A percentile compares a stretch with the other conserved stretches of the same genome.
phyloP scores from a whole-genome alignment of 495 filamentous ascomycete genomes.

The Trichoderma erinaceum region DNA sequence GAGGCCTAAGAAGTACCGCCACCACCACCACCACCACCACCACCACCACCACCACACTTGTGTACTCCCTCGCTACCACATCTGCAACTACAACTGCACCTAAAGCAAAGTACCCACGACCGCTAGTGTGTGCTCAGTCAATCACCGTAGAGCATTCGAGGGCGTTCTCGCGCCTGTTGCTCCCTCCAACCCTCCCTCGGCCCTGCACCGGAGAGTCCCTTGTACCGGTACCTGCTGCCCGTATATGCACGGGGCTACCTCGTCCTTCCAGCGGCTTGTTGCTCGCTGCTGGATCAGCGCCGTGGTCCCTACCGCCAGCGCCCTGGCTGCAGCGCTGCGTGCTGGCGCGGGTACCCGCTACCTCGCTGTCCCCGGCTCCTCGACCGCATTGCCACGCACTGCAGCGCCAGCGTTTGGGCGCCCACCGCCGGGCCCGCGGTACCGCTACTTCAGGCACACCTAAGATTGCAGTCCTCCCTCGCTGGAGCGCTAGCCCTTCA shows the following conservation, averaged over 20 bases:
- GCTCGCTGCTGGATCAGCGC: background rate
- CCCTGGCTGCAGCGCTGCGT: background rate
- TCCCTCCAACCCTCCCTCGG: slow-evolving; percentile 1
- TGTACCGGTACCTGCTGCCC: background rate
- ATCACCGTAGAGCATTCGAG: no score
- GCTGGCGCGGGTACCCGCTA: slow-evolving; percentile 2
- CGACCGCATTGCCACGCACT: slow-evolving; percentile 1
- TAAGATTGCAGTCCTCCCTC: slow-evolving; percentile 14
- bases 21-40: no score
- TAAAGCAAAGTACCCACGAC: no score
- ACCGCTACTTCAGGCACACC: slow-evolving; percentile 13
- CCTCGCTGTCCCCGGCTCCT: background rate
- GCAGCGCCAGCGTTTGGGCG: background rate
- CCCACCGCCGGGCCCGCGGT: slow-evolving; percentile 3
- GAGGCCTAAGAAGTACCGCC: no score
- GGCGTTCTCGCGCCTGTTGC: no score
- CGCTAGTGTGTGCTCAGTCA: no score
- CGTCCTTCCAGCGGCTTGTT: background rate
- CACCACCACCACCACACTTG: no score
- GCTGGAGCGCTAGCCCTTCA: slow-evolving; percentile 12
- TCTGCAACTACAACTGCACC: no score
- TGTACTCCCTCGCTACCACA: no score
- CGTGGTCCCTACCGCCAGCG: background rate
- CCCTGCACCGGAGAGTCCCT: background rate
- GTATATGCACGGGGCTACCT: background rate